A percentile compares a stretch with the other conserved stretches of the same genome.
phyloP scores from a whole-genome alignment of 306 rosid species.

The Canavalia ensiformis region DNA sequence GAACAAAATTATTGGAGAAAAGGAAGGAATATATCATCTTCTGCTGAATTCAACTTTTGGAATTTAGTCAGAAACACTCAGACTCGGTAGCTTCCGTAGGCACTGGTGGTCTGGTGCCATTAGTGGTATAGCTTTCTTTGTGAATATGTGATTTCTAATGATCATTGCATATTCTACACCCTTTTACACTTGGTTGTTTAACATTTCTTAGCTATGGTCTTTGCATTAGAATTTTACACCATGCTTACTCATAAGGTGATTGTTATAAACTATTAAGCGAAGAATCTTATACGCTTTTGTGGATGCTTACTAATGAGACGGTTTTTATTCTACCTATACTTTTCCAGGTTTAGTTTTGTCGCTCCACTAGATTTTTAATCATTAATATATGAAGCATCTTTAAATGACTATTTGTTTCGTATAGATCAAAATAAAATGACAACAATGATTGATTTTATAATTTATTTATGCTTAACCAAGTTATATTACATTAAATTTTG shows the following conservation, averaged over 20 bases:
- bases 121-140: constrained; percentile 25
- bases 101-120: constrained; percentile 9
- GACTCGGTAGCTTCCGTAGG: constrained; percentile 16
- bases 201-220: background rate
- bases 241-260: constrained; percentile 18
- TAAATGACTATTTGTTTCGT: constrained; percentile 8
- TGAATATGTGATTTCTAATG: background rate
- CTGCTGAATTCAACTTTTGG: constrained; percentile 35
- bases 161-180: constrained; percentile 31
- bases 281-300: constrained; percentile 44
- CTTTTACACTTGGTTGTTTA: background rate
- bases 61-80: constrained; percentile 49
- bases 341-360: constrained; percentile 13
- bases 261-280: constrained; percentile 32
- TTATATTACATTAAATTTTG: too few species aligned
- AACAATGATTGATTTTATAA: constrained; percentile 36
- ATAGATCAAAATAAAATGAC: constrained; percentile 19
- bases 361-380: constrained; percentile 35
- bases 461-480: background rate
- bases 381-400: constrained; percentile 43
- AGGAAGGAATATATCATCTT: constrained; percentile 31
- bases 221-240: constrained; percentile 13
- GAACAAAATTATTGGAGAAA: constrained; percentile 15
- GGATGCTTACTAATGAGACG: constrained; percentile 21
- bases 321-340: constrained; percentile 38